A percentile compares a stretch with the other conserved stretches of the same genome.
These are phyloP conservation scores for Fonsecaea nubica DNA, from an alignment of 2,329 filamentous ascomycete species.

Conservation along the genomic window DNA sequence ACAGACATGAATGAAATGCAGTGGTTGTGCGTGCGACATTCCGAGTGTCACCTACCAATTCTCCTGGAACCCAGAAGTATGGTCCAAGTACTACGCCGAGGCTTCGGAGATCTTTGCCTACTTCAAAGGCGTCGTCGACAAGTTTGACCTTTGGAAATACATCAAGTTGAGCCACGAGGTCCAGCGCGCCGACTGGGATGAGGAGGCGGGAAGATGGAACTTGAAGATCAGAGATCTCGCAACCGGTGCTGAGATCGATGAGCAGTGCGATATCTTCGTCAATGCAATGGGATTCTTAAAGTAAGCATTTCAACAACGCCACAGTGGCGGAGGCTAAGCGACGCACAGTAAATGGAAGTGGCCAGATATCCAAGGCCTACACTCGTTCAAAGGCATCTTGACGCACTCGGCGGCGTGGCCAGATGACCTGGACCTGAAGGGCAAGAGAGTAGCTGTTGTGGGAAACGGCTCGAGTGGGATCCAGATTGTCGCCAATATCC, in stretches of 20 bases:
- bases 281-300: slow-evolving; percentile 50
- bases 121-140: slow-evolving; percentile 38
- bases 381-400: slow-evolving; percentile 47
- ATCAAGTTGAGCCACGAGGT: slow-evolving; percentile 42
- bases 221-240: slow-evolving; percentile 37
- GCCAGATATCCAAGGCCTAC: slow-evolving; percentile 48
- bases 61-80: slow-evolving; percentile 33
- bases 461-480: slow-evolving; percentile 41
- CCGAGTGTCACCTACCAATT: slow-evolving; percentile 45
- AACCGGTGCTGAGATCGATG: slow-evolving; percentile 36
- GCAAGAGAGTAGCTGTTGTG: slow-evolving; percentile 41
- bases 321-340: too few relatives aligned
- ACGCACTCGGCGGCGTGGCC: slow-evolving; percentile 46
- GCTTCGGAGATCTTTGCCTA: slow-evolving; percentile 43
- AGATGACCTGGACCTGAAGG: slow-evolving; percentile 40
- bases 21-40: slow-evolving; percentile 54
- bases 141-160: slow-evolving; percentile 40
- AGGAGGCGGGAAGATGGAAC: slow-evolving; percentile 41
- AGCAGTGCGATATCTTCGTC: slow-evolving; percentile 41
- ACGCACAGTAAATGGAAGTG: slow-evolving; percentile 44
- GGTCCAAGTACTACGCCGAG: slow-evolving; percentile 36
- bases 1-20: not conserved
- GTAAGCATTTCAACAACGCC: slow-evolving; percentile 19
- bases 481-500: slow-evolving; percentile 47
- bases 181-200: slow-evolving; percentile 42